Base-by-base conservation (phyloP, 495 filamentous ascomycete genomes). In the Oleoguttula mirabilis region DNA sequence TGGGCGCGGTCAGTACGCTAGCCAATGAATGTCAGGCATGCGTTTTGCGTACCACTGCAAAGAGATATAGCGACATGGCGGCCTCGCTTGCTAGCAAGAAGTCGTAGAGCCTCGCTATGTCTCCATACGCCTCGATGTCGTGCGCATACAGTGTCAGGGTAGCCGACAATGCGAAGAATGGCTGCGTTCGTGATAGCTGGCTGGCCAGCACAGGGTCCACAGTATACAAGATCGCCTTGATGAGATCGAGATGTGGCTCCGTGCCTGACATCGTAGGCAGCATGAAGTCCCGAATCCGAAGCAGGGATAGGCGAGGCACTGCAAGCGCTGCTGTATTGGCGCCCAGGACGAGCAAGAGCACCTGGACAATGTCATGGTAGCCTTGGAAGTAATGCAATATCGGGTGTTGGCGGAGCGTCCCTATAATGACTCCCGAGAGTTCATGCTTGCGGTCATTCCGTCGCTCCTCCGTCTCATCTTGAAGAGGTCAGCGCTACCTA, bases 311-410 rank as follows among this genome's bases (percentile, higher is more conserved):
- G 16, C 78, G 81, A 23, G 81, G 67, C 11, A 93, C 76, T 21
- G 80, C 77, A 2, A 62, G 52, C 21, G 66, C 55, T 3, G 69
- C 60, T n/a, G 64, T 43, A 4, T 73, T 68, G 24, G 65, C 58
- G 15, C 78, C 80, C 2, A 96, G 66, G 5, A 93, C 84, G 12
- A 98, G 71, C 3, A 95, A 73, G 34, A 98, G 68, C n/a, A 98
- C 90, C 59, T 96, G 92, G 48, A 82, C 88, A 55, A 98, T 95
- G 62, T 98, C 90, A 58, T 98, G 90, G 62, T 93, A 98, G 47
- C 90, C 90, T 68, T 98, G 90, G 64, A 96, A 96, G 63, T 98
- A 98, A 63, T 75, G 82, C 10, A 98, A 77, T 66, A 81, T 78
- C 3, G 90, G 92, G 54, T 94, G 70, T 8, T 73, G 70, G 14